These are phyloP conservation scores for Rosellinia necatrix DNA, from an alignment of 2,329 filamentous ascomycete species.

Conservation along the genomic window DNA sequence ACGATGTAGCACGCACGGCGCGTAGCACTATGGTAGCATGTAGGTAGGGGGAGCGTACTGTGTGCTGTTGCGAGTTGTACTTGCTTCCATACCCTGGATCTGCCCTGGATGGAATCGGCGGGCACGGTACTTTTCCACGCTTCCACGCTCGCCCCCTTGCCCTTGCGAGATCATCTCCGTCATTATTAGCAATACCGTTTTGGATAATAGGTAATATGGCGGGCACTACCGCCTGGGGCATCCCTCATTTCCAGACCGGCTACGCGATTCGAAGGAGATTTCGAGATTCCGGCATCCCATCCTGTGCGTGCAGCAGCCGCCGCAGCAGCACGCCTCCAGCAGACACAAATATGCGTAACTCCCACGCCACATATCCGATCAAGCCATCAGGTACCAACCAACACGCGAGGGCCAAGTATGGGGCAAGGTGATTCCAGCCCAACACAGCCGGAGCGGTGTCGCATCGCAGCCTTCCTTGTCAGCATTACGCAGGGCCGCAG, in stretches of 20 bases:
- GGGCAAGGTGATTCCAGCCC: conserved; percentile 37
- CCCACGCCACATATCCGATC: conserved; percentile 26
- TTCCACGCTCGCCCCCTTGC: not conserved
- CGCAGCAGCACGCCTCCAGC: not conserved
- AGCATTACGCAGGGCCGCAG: conserved; percentile 38
- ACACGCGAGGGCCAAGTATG: conserved; percentile 31
- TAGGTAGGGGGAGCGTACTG: not conserved
- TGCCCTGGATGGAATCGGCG: conserved; percentile 5
- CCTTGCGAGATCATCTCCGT: conserved; percentile 23
- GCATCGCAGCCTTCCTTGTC: conserved; percentile 36
- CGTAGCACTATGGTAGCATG: too few relatives aligned
- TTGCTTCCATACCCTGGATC: not conserved
- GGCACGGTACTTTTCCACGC: not conserved
- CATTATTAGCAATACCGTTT: conserved; percentile 19
- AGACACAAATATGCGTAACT: conserved; percentile 14
- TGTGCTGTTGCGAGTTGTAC: not conserved
- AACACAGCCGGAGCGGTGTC: conserved; percentile 37
- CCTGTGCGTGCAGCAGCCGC: too few relatives aligned
- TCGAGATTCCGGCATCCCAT: conserved; percentile 4
- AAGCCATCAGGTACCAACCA: conserved; percentile 41
- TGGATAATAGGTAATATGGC: conserved; percentile 7
- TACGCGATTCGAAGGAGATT: not conserved
- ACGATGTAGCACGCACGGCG: conserved; percentile 23
- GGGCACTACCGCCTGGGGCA: conserved; percentile 11
- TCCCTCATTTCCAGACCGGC: conserved; percentile 1